A percentile compares a stretch with the other conserved stretches of the same genome.
These are phyloP conservation scores for Colletotrichum theobromicola DNA, from an alignment of 2,329 filamentous ascomycete genomes.

Conservation along the genomic window DNA sequence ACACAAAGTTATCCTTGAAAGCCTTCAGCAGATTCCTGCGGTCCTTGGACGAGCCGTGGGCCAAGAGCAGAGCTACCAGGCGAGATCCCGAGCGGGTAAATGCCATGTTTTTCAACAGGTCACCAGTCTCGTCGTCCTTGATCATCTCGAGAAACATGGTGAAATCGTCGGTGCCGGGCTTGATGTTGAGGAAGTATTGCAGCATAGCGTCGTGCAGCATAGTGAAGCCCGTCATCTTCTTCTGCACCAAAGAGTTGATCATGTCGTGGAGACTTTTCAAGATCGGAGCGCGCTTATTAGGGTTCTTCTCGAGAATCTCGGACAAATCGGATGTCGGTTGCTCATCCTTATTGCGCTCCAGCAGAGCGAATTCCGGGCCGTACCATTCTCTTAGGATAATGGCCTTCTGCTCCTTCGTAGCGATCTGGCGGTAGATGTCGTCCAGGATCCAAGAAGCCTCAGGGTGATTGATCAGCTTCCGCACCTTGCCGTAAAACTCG, in stretches of 20 bases:
- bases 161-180: slow-evolving; percentile 79
- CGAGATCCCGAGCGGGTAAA: slow-evolving; percentile 91
- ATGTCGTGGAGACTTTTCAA: slow-evolving; percentile 85
- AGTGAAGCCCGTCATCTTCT: slow-evolving; percentile 95
- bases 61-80: slow-evolving; percentile 81
- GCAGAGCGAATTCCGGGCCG: slow-evolving; percentile 88
- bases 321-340: slow-evolving; percentile 71
- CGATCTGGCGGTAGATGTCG: slow-evolving; percentile 90
- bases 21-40: slow-evolving; percentile 86
- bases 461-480: slow-evolving; percentile 91
- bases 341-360: slow-evolving; percentile 63
- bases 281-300: slow-evolving; percentile 86
- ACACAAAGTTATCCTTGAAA: slow-evolving; percentile 87
- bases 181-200: slow-evolving; percentile 88
- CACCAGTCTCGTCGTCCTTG: slow-evolving; percentile 89
- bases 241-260: slow-evolving; percentile 92
- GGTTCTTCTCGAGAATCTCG: slow-evolving; percentile 74
- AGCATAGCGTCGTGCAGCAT: slow-evolving; percentile 99
- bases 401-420: slow-evolving; percentile 85
- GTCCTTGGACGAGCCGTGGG: slow-evolving; percentile 89
- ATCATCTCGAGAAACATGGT: slow-evolving; percentile 88
- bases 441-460: slow-evolving; percentile 98
- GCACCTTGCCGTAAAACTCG: slow-evolving; percentile 94
- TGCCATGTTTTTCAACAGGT: slow-evolving; percentile 91
- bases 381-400: slow-evolving; percentile 93